These are phyloP conservation scores for Thelonectria rubi DNA, from an alignment of 2,329 filamentous ascomycete species.

Conservation along the genomic window DNA sequence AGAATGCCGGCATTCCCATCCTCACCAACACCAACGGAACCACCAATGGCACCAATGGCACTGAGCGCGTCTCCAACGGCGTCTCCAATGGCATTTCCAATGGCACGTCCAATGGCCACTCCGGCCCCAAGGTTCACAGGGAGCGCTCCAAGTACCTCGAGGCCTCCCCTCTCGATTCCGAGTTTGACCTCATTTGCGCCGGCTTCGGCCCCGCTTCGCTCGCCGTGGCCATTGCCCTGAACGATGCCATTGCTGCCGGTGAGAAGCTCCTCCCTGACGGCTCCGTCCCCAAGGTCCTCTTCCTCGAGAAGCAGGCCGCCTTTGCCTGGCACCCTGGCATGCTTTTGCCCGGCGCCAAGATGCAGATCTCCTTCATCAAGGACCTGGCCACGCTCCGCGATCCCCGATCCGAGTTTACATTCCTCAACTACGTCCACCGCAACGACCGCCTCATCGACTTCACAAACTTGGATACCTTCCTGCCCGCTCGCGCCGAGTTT, in stretches of 20 bases:
- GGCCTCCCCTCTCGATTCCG: constrained; percentile 58
- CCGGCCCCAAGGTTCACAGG: constrained; percentile 37
- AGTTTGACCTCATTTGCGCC: constrained; percentile 88
- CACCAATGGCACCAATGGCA: constrained; percentile 12
- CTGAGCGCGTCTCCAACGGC: neutral
- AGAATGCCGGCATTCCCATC: constrained; percentile 32
- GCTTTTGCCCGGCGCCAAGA: constrained; percentile 90
- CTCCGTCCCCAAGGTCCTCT: constrained; percentile 75
- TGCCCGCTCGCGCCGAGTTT: constrained; percentile 87
- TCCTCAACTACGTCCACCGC: constrained; percentile 90
- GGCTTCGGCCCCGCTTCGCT: constrained; percentile 94
- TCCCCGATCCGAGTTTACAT: constrained; percentile 90
- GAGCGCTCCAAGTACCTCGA: constrained; percentile 38
- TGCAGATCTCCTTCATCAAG: constrained; percentile 99
- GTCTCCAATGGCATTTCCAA: constrained; percentile 33
- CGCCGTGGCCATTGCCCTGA: constrained; percentile 86
- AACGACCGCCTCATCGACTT: constrained; percentile 88
- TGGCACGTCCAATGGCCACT: constrained; percentile 31
- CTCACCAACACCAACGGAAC: constrained; percentile 30
- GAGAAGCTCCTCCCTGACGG: constrained; percentile 52
- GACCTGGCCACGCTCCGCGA: constrained; percentile 91
- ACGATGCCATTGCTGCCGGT: constrained; percentile 74
- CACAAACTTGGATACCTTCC: constrained; percentile 88
- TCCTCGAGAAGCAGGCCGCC: constrained; percentile 82
- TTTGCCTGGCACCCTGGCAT: constrained; percentile 97